These are phyloP conservation scores for Penicillium malachiteum DNA, from an alignment of 495 filamentous ascomycete species.

Conservation along the genomic window DNA sequence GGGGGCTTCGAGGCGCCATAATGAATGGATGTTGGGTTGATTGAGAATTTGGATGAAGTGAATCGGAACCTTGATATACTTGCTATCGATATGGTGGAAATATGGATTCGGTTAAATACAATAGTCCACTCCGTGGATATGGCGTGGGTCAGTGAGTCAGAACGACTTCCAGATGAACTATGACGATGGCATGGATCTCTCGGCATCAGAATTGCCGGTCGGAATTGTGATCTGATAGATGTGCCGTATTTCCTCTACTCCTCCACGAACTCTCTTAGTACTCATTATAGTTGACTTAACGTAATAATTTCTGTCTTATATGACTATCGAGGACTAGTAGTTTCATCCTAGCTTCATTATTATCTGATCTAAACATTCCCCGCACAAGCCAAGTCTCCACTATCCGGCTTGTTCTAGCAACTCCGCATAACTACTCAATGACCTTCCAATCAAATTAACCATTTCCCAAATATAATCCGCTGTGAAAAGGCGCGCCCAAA, in stretches of 20 bases:
- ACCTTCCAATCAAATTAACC: constrained; percentile 60
- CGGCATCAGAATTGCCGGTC: not conserved
- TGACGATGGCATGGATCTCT: not conserved
- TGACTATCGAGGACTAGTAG: not conserved
- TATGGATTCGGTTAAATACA: not conserved
- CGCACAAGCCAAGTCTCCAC: not conserved
- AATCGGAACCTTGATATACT: not conserved
- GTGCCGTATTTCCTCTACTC: too few relatives aligned
- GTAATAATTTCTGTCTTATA: not conserved
- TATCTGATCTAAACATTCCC: not conserved
- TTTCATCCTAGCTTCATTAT: not conserved
- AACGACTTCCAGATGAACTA: not conserved
- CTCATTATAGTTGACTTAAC: not conserved
- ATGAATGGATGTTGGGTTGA: not conserved
- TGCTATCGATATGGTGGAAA: not conserved
- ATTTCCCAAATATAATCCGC: constrained; percentile 68
- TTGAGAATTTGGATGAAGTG: not conserved
- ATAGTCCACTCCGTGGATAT: not conserved
- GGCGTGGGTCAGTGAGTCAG: not conserved
- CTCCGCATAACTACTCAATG: constrained; percentile 64
- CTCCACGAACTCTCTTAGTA: too few relatives aligned
- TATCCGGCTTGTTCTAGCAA: constrained; percentile 44
- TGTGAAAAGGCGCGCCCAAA: constrained; percentile 70
- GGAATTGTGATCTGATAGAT: not conserved
- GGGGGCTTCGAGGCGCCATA: constrained; percentile 19